Evolutionary conservation across 2,329 filamentous ascomycete genomes (phyloP).

Genomic region (Paraphoma sp.): DNA sequence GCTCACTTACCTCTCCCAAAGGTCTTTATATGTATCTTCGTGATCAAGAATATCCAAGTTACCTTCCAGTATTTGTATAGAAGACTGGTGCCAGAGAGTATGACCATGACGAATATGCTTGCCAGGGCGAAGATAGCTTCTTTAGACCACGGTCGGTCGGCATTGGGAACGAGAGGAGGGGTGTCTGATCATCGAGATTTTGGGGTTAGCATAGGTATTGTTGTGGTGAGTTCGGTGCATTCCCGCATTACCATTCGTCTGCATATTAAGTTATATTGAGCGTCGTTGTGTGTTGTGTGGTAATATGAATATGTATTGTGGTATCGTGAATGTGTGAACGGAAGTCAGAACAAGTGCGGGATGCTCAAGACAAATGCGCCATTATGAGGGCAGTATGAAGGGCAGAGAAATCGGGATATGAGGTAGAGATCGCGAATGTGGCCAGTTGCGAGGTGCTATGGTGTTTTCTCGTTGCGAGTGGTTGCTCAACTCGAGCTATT

Average conservation of each 20-base stretch:
- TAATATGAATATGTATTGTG: too few relatives aligned
- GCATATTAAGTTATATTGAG: too few relatives aligned
- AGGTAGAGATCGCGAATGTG: too few relatives aligned
- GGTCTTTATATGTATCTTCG: background rate
- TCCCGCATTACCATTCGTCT: background rate
- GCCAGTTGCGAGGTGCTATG: constrained; percentile 43
- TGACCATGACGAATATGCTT: constrained; percentile 2
- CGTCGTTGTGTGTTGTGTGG: too few relatives aligned
- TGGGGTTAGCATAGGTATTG: background rate
- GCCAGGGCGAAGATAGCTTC: constrained; percentile 4
- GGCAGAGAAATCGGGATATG: too few relatives aligned
- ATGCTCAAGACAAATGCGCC: too few relatives aligned
- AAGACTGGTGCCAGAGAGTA: background rate
- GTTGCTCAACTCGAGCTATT: constrained; percentile 47
- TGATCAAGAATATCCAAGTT: background rate
- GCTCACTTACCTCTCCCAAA: background rate
- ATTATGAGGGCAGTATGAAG: too few relatives aligned
- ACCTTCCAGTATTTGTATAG: background rate
- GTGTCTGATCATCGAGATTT: background rate
- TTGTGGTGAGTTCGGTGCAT: background rate
- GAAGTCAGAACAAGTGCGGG: too few relatives aligned
- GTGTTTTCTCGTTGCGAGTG: constrained; percentile 42
- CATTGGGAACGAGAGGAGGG: background rate
- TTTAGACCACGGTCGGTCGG: constrained; percentile 2
- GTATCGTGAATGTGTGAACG: too few relatives aligned